These are phyloP conservation scores for Pseudocercospora vitis DNA, from an alignment of 2,329 filamentous ascomycete genomes.

Conservation along the genomic window DNA sequence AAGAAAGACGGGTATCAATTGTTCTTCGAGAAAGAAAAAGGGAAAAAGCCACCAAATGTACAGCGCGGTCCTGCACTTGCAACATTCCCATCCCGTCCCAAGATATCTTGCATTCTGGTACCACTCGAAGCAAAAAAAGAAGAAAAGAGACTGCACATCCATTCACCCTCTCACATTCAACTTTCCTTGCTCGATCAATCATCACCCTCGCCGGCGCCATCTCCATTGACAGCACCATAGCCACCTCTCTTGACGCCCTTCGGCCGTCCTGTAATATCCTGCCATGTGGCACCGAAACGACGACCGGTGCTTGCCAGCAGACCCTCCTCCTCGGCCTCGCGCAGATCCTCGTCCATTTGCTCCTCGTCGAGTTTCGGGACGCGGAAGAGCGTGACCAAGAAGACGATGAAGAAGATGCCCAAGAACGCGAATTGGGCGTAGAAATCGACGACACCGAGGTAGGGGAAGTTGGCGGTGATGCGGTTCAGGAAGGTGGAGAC, in stretches of 20 bases:
- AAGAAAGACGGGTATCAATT: too few species aligned
- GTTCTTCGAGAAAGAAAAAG: too few species aligned
- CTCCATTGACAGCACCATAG: constrained; percentile 16
- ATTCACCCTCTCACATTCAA: not conserved
- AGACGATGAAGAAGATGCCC: constrained; percentile 74
- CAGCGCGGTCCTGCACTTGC: too few species aligned
- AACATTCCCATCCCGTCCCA: too few species aligned
- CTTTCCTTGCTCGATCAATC: not conserved
- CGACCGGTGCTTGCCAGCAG: constrained; percentile 79
- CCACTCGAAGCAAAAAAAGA: not conserved
- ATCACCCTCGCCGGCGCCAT: constrained; percentile 4
- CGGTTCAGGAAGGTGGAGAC: constrained; percentile 92
- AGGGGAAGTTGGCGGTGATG: constrained; percentile 88
- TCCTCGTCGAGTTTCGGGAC: constrained; percentile 74
- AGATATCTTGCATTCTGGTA: too few species aligned
- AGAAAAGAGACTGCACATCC: not conserved
- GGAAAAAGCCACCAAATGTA: too few species aligned
- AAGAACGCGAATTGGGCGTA: constrained; percentile 96
- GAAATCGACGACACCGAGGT: constrained; percentile 90
- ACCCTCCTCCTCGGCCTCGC: constrained; percentile 91
- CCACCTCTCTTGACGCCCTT: constrained; percentile 34
- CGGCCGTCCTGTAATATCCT: constrained; percentile 71
- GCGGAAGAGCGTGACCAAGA: constrained; percentile 75
- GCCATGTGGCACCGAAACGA: constrained; percentile 82
- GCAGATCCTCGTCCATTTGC: constrained; percentile 82